These are phyloP conservation scores for Neurospora hispaniola DNA, from an alignment of 495 filamentous ascomycete species.

Conservation along the genomic window DNA sequence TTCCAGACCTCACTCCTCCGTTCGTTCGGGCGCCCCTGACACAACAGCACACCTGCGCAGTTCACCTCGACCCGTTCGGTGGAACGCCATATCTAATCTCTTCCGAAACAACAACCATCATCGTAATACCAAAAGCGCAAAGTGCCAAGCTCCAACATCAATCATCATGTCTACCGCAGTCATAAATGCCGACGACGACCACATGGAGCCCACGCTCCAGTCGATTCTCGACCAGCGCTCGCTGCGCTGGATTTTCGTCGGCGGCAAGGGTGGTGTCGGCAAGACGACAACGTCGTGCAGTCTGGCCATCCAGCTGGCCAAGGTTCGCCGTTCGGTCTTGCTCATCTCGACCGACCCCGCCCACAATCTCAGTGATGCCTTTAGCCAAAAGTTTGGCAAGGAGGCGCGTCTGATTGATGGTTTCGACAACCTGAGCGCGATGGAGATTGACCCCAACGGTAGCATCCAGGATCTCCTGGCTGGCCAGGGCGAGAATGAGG, in stretches of 20 bases:
- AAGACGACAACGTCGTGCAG: constrained; percentile 99
- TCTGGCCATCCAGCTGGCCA: constrained; percentile 95
- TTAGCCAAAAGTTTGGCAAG: constrained; percentile 98
- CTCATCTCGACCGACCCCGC: constrained; percentile 98
- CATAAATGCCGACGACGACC: constrained; percentile 58
- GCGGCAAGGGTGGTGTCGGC: constrained; percentile 97
- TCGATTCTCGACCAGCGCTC: constrained; percentile 87
- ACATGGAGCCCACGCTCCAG: constrained; percentile 85
- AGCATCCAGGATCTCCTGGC: constrained; percentile 92
- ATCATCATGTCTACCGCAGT: constrained; percentile 55
- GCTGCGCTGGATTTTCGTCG: constrained; percentile 98
- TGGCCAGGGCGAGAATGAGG: constrained; percentile 57
- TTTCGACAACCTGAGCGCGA: constrained; percentile 88
- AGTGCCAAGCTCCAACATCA: not conserved
- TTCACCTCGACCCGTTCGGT: not conserved
- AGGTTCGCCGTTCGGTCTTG: constrained; percentile 86
- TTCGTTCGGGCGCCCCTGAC: not conserved
- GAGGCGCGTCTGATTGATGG: constrained; percentile 88
- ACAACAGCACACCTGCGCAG: not conserved
- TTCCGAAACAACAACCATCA: not conserved
- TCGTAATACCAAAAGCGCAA: not conserved
- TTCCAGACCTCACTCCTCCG: constrained; percentile 9
- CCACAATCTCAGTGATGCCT: constrained; percentile 96
- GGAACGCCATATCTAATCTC: not conserved
- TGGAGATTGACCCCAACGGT: constrained; percentile 99